phyloP scores from a whole-genome alignment of 2,329 filamentous ascomycete species.

The Clonostachys sp. region DNA sequence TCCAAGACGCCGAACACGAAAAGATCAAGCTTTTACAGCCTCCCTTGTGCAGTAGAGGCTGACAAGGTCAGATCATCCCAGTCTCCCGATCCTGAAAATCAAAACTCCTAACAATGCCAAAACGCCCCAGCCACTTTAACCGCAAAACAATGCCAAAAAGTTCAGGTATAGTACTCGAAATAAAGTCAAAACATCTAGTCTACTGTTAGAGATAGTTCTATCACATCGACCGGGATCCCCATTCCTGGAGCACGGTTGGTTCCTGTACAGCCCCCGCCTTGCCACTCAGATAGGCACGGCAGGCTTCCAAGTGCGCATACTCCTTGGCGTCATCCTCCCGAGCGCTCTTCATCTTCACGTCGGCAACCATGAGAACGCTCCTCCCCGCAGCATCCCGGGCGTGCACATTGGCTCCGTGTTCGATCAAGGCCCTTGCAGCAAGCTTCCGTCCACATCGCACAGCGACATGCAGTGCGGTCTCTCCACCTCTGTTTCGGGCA shows the following conservation, averaged over 20 bases:
- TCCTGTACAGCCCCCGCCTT: constrained; percentile 17
- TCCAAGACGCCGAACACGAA: background rate
- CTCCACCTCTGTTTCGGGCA: constrained; percentile 46
- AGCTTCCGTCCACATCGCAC: constrained; percentile 48
- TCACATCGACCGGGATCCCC: constrained; percentile 9
- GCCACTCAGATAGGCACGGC: constrained; percentile 38
- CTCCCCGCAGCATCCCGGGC: constrained; percentile 36
- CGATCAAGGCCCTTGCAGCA: constrained; percentile 39
- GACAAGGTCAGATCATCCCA: no score
- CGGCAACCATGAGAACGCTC: constrained; percentile 39
- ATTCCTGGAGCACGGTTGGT: constrained; percentile 26
- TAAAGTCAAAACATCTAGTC: background rate
- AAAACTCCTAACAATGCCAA: no score
- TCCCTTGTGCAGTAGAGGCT: no score
- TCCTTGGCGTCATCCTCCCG: constrained; percentile 11
- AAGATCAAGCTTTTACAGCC: no score
- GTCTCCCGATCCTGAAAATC: no score
- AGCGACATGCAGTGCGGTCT: constrained; percentile 51
- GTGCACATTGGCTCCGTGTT: constrained; percentile 41
- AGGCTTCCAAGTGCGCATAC: constrained; percentile 39
- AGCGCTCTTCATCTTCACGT: constrained; percentile 27
- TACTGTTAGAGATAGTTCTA: background rate
- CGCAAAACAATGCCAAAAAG: background rate
- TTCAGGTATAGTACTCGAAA: background rate
- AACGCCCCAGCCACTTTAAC: background rate